Evolutionary conservation across 345 rosid genomes (phyloP), one percentile per base, ranked within the genome.

Genomic region (Barbarea vulgaris): DNA sequence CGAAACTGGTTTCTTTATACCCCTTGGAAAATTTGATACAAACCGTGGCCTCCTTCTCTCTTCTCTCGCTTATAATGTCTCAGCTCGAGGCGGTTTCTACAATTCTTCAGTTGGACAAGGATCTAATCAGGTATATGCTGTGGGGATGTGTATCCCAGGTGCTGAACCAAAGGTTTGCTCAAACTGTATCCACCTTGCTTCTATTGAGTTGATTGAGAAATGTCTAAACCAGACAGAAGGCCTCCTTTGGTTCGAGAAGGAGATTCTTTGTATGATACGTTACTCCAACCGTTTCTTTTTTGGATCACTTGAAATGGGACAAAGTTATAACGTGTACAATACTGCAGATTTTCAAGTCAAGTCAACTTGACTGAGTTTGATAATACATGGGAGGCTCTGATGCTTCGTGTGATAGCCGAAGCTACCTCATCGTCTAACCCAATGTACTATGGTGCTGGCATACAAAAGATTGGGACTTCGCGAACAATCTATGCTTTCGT

Each of bases 161-260:
- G 53, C 25, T 41, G 9, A 60, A n/a, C n/a, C n/a, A 78, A 3
- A 6, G 0, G 58, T 5, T 21, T 86, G 85, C 61, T 39, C 28
- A 3, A 7, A 6, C 21, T 84, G 84, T 57, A 11, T n/a, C n/a
- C 25, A 48, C 15, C 22, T 9, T 18, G 46, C 73, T 5, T 50
- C 61, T 7, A n/a, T 7, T 9, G 13, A 5, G 7, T 27, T 74
- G n/a, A 61, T 42, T 8, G 14, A 42, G 5, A 48, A 0, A 4
- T 86, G 89, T 41, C 74, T 67, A 0, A 65, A 71, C 64, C 78
- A 51, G 31, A 81, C 70, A 30, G 85, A 83, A 33, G 88, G 81
- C 8, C 27, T 78, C 6, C 5, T 28, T 5, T 28, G 30, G 78
- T 24, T 10, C 0, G 80, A 71, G 3, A 1, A 31, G 4, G 64